A percentile compares a stretch with the other conserved stretches of the same genome.
Evolutionary conservation across 257 asterid species (phyloP).

Genomic region (Solanum dulcamara): DNA sequence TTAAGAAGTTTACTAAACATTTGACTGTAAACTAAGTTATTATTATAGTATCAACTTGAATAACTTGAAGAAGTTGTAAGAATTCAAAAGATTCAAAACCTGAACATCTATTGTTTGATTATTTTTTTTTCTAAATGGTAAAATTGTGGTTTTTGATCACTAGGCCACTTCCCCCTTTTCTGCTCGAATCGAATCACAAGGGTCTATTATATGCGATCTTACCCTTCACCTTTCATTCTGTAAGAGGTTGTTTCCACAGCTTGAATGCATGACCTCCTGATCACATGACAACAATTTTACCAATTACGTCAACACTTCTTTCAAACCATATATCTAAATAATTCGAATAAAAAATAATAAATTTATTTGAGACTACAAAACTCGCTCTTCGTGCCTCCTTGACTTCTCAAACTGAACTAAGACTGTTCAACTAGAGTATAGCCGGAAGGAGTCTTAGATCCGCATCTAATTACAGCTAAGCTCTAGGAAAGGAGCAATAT

Average conservation of each 20-base stretch:
- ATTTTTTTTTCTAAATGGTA: background rate
- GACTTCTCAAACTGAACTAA: too few species aligned
- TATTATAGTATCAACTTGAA: background rate
- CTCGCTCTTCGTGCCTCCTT: too few species aligned
- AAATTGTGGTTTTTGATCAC: background rate
- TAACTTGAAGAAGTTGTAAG: background rate
- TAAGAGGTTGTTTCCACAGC: accelerated
- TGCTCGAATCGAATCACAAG: too few species aligned
- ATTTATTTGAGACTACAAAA: background rate
- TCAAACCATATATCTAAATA: background rate
- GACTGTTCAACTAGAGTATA: too few species aligned
- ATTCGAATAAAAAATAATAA: background rate
- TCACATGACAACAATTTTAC: too few species aligned
- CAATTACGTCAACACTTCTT: background rate
- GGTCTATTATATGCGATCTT: too few species aligned
- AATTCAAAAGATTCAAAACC: background rate
- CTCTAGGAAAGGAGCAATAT: slow-evolving; percentile 46
- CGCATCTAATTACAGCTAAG: background rate
- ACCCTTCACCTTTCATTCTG: too few species aligned
- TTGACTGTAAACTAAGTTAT: background rate
- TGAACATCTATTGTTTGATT: accelerated
- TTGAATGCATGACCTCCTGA: background rate
- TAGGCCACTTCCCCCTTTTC: background rate
- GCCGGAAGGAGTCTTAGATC: too few species aligned
- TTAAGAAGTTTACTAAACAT: background rate